These are phyloP conservation scores for Xylaria sp. DNA, from an alignment of 2,329 filamentous ascomycete species.

Conservation along the genomic window DNA sequence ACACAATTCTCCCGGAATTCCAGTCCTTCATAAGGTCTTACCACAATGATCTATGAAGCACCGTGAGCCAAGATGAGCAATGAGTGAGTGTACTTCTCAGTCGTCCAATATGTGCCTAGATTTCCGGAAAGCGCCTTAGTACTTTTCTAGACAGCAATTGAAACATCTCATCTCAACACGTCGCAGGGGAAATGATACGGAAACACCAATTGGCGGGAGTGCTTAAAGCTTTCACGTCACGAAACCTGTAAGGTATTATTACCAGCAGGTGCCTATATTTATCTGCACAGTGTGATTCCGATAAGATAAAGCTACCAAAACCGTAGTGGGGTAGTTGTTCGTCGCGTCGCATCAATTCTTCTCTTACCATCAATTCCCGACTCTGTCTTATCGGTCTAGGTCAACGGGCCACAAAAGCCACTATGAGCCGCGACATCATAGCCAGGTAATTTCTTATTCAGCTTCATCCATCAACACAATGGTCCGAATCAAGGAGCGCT, in stretches of 20 bases:
- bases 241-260: background rate
- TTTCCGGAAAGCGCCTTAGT: too few species aligned
- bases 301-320: constrained; percentile 44
- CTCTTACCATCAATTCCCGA: background rate
- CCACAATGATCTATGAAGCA: background rate
- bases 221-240: too few species aligned
- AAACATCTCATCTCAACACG: too few species aligned
- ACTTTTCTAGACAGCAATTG: too few species aligned
- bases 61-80: too few species aligned
- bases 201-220: too few species aligned
- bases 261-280: background rate
- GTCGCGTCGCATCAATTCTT: background rate
- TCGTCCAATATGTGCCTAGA: background rate
- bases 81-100: background rate
- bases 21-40: background rate
- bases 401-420: background rate
- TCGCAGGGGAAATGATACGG: too few species aligned
- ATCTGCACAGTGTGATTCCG: constrained; percentile 15
- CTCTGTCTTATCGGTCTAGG: background rate
- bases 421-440: constrained; percentile 1
- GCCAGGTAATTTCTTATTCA: background rate
- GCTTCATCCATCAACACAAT: constrained; percentile 60
- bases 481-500: constrained; percentile 97
- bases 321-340: constrained; percentile 1
- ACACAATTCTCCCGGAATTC: background rate